Percentiles rank a stretch among this genome's conserved stretches.
These are phyloP conservation scores for Phaseolus lunatus DNA, from an alignment of 306 rosid species.

Conservation along the genomic window DNA sequence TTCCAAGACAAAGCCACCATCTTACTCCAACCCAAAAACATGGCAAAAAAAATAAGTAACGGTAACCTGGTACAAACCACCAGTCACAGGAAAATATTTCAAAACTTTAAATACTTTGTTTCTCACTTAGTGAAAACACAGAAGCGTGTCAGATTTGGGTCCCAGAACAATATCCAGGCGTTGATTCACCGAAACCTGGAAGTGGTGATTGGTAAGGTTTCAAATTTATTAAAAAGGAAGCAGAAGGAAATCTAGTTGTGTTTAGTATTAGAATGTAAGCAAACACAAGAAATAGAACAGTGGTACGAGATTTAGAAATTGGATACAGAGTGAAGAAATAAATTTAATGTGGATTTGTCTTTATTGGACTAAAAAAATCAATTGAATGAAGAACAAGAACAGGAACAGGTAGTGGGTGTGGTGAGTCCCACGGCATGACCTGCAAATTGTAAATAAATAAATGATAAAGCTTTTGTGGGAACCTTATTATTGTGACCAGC, in stretches of 20 bases:
- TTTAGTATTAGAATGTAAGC: not conserved
- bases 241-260: not conserved
- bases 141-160: no score
- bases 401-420: not conserved
- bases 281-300: not conserved
- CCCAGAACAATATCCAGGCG: no score
- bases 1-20: not conserved
- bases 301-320: not conserved
- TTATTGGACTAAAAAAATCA: not conserved
- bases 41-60: no score
- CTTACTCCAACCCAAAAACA: not conserved
- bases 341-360: not conserved
- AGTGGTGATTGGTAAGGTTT: not conserved
- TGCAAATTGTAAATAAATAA: not conserved
- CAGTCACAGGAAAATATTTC: not conserved
- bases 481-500: no score
- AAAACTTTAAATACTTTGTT: not conserved
- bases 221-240: not conserved
- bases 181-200: not conserved
- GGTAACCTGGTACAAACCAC: slow-evolving; percentile 10
- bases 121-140: no score
- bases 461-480: not conserved
- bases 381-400: no score
- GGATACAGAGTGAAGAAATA: not conserved
- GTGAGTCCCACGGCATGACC: no score